Base-by-base conservation (phyloP, 1,284 basidiomycete genomes). In the Austroboletus olivaceoglutinosus region DNA sequence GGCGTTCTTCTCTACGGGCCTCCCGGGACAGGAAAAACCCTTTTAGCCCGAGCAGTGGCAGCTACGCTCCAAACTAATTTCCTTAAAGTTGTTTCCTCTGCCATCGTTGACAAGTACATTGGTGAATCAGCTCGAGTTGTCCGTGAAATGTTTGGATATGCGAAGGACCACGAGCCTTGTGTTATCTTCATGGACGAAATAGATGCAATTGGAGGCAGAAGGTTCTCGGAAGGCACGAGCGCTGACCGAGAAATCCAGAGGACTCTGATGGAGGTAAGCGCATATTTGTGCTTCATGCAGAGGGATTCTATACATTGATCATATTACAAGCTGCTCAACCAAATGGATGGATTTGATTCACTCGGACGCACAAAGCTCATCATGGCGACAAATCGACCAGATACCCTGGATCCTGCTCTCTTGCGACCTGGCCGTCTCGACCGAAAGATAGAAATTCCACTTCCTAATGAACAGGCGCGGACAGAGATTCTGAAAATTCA, bases 111-210 rank as follows among this genome's bases (percentile, higher is more conserved):
- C 81, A 99, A 99, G 74, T 99, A 99, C 71, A 99, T 99, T 53
- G 97, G 97, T 61, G 97, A 99, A 76, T 93, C 89, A 53, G 96
- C 96, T 13, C 82, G 96, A 51, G 83, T 98, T 7, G 88, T 99
- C 22, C 82, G 92, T 57, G 95, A 99, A 70, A 98, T 99, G 96
- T 99, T 99, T 66, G 94, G 91, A 13, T 99, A 98, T 70, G 96
- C 96, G 10, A 82, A 80, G 59, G 96, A 98, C 67, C 94, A 99
- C 67, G 96, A 98, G 70, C 97, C 97, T 40, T 98, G 96, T 69
- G 96, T 99, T 63, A 99, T 99, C 67, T 99, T 99, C 75, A 98
- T 99, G 88, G 97, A 99, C 71, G 97, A 99, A 75, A 98, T 99
- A 62, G 95, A 98, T 69, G 94, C 94, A 29, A 97, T 98, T 58